These are phyloP conservation scores for Pseudocercospora fijiensis DNA, from an alignment of 2,329 filamentous ascomycete genomes.

Conservation along the genomic window DNA sequence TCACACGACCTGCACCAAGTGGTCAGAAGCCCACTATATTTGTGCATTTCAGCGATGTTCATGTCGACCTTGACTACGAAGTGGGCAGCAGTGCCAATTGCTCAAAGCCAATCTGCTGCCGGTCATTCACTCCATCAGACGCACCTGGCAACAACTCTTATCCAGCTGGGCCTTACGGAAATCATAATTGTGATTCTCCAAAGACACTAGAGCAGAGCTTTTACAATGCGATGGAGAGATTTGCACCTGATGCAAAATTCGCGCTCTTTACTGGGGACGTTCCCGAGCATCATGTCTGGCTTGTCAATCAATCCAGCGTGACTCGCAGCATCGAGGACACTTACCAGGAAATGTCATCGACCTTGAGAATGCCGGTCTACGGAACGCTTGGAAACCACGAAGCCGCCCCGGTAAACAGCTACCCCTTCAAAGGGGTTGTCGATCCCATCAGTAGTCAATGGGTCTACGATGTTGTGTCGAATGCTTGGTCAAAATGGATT, in stretches of 20 bases:
- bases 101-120: conserved; percentile 60
- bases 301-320: conserved; percentile 38
- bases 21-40: conserved; percentile 53
- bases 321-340: conserved; percentile 45
- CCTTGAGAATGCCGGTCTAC: conserved; percentile 48
- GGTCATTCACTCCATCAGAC: conserved; percentile 51
- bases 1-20: conserved; percentile 46
- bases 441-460: conserved; percentile 45
- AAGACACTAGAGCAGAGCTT: conserved; percentile 55
- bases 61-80: conserved; percentile 58
- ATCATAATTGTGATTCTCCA: conserved; percentile 56
- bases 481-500: conserved; percentile 52
- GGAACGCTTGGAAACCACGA: conserved; percentile 60
- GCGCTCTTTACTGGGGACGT: conserved; percentile 62
- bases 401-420: conserved; percentile 35
- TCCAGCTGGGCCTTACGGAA: conserved; percentile 55
- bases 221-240: conserved; percentile 42
- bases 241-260: conserved; percentile 51
- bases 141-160: conserved; percentile 50
- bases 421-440: conserved; percentile 17
- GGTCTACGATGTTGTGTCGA: conserved; percentile 53
- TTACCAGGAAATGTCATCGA: conserved; percentile 48
- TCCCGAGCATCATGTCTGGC: conserved; percentile 52
- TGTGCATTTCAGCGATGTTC: conserved; percentile 61
- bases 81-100: conserved; percentile 56